These are phyloP conservation scores for Geosiphon pyriformis DNA, from an alignment of 192 early-diverging fungal genomes.

Conservation along the genomic window DNA sequence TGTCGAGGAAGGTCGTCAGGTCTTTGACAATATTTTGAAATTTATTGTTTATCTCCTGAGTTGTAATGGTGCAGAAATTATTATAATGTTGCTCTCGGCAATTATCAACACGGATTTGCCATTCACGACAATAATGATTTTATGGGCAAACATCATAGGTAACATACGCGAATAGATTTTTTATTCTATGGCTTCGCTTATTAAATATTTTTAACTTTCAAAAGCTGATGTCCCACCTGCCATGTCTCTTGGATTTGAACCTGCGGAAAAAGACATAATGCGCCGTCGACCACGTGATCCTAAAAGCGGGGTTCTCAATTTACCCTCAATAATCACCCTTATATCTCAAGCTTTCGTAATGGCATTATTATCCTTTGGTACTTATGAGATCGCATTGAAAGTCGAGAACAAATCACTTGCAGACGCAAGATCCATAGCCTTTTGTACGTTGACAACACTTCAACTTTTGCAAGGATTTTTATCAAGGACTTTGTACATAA, in stretches of 20 bases:
- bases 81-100: conserved; percentile 76
- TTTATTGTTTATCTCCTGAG: conserved; percentile 92
- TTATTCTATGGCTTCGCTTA: background rate
- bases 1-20: conserved; percentile 86
- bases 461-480: conserved; percentile 88
- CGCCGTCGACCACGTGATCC: conserved; percentile 72
- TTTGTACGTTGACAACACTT: conserved; percentile 75
- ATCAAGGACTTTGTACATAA: conserved; percentile 64
- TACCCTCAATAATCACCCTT: conserved; percentile 56
- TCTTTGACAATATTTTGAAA: conserved; percentile 98
- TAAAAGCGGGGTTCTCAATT: conserved; percentile 66
- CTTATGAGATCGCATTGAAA: conserved; percentile 50
- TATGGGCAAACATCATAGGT: conserved; percentile 95
- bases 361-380: conserved; percentile 55
- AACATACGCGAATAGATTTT: conserved; percentile 8
- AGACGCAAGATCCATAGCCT: conserved; percentile 58
- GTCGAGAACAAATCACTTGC: conserved; percentile 23
- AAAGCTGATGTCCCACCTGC: conserved; percentile 92
- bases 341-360: conserved; percentile 69
- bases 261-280: conserved; percentile 83
- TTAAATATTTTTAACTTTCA: conserved; percentile 1
- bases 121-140: conserved; percentile 89
- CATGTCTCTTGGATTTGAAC: conserved; percentile 88
- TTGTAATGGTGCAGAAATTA: conserved; percentile 95
- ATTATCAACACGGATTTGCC: conserved; percentile 75